phyloP scores from a whole-genome alignment of 2,329 filamentous ascomycete species.

The Pseudopithomyces chartarum region DNA sequence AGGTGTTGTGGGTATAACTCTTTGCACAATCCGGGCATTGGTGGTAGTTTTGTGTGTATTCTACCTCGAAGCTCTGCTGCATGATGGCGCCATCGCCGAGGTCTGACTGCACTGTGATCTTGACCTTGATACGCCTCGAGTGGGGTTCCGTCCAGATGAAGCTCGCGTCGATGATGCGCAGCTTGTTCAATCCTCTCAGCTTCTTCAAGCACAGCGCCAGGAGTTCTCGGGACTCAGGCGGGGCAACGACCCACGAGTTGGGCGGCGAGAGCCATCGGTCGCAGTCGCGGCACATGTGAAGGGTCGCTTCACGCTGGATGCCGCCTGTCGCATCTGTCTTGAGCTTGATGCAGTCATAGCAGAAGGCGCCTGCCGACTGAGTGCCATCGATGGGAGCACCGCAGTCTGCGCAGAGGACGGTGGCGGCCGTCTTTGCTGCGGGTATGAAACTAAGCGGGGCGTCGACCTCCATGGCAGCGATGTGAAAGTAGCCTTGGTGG shows the following conservation, averaged over 20 bases:
- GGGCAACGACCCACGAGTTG: constrained; percentile 80
- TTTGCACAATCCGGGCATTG: constrained; percentile 90
- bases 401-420: constrained; percentile 98
- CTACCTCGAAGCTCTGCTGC: constrained; percentile 94
- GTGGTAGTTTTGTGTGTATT: constrained; percentile 88
- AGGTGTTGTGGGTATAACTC: constrained; percentile 95
- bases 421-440: constrained; percentile 54
- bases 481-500: not conserved
- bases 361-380: constrained; percentile 75
- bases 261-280: constrained; percentile 90
- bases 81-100: constrained; percentile 70
- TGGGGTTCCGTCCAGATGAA: constrained; percentile 99
- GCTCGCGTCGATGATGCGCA: constrained; percentile 91
- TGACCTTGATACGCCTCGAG: constrained; percentile 88
- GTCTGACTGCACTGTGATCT: constrained; percentile 87
- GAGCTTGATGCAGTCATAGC: constrained; percentile 93
- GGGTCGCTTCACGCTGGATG: constrained; percentile 85
- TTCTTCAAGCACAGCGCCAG: constrained; percentile 90
- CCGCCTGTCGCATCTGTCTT: constrained; percentile 91
- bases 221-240: constrained; percentile 87
- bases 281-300: constrained; percentile 93
- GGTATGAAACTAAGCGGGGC: constrained; percentile 46
- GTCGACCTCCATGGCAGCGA: constrained; percentile 48
- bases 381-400: constrained; percentile 95
- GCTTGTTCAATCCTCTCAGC: constrained; percentile 82